phyloP scores from a whole-genome alignment of 495 filamentous ascomycete species.

The Oidiodendron maius region DNA sequence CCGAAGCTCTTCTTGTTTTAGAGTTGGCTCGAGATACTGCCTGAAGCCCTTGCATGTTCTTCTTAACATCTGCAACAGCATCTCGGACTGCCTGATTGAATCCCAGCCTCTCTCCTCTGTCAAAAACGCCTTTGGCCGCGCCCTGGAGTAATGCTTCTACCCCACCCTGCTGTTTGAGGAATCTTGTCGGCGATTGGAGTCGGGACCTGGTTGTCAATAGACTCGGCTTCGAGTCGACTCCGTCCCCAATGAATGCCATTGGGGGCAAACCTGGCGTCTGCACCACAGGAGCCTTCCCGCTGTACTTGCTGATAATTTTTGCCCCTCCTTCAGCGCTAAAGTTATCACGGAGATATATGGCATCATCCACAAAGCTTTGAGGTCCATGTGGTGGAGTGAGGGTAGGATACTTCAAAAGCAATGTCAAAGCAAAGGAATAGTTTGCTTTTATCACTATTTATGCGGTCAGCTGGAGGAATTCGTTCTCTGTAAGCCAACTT shows the following conservation, averaged over 20 bases:
- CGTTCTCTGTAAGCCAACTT: conserved; percentile 6
- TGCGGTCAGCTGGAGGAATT: conserved; percentile 5
- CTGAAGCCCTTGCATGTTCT: conserved; percentile 50
- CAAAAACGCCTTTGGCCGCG: conserved; percentile 76
- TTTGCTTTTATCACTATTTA: conserved; percentile 71
- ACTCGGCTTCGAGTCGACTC: conserved; percentile 10
- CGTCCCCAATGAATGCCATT: conserved; percentile 27
- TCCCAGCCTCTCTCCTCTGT: conserved; percentile 77
- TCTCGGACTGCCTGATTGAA: conserved; percentile 87
- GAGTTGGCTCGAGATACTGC: conserved; percentile 14
- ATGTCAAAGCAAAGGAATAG: conserved; percentile 74
- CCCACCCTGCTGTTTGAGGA: conserved; percentile 53
- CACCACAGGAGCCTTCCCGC: conserved; percentile 53
- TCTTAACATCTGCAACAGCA: conserved; percentile 77
- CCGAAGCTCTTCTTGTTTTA: conserved; percentile 7
- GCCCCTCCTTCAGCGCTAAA: conserved; percentile 64
- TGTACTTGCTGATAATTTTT: conserved; percentile 78
- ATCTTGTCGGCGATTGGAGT: conserved; percentile 49
- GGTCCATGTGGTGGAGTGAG: conserved; percentile 58
- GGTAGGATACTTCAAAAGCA: conserved; percentile 76
- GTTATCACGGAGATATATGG: conserved; percentile 76
- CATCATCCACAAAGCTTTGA: conserved; percentile 78
- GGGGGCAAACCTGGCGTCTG: conserved; percentile 28
- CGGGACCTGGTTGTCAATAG: conserved; percentile 34
- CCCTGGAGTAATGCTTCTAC: conserved; percentile 80